Conservation (phyloP, 768 basidiomycete species). For the Pisolithus microcarpus region DNA sequence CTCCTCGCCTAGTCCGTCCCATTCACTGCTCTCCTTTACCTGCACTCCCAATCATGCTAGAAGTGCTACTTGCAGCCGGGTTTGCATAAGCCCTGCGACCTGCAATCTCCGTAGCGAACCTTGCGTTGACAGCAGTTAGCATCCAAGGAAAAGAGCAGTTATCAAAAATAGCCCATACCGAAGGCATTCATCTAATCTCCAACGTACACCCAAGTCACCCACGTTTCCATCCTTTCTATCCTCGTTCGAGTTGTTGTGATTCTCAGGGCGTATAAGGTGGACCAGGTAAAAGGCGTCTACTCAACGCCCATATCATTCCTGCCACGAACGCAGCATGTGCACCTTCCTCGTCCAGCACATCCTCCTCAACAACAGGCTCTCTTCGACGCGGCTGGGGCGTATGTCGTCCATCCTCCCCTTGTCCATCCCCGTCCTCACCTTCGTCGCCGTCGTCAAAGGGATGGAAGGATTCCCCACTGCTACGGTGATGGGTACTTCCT, state of each 20-base stretch:
- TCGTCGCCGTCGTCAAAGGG: constrained; percentile 24
- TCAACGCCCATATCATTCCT: constrained; percentile 81
- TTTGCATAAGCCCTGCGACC: constrained; percentile 52
- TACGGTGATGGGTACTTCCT: constrained; percentile 1
- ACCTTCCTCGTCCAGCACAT: constrained; percentile 62
- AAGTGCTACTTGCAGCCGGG: not conserved
- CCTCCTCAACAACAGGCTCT: constrained; percentile 26
- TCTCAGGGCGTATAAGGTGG: constrained; percentile 61
- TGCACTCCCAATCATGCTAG: constrained; percentile 11
- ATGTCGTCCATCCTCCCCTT: constrained; percentile 12
- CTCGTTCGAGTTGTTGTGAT: constrained; percentile 3
- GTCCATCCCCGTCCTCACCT: constrained; percentile 7
- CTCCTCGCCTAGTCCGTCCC: constrained; percentile 49
- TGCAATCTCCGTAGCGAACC: constrained; percentile 80
- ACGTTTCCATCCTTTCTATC: constrained; percentile 31
- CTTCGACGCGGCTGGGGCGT: constrained; percentile 16
- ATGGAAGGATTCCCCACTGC: constrained; percentile 26
- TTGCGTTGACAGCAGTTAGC: constrained; percentile 18
- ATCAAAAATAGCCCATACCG: constrained; percentile 35
- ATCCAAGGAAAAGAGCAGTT: not conserved
- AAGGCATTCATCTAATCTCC: constrained; percentile 79
- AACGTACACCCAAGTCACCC: constrained; percentile 39
- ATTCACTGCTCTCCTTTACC: constrained; percentile 32
- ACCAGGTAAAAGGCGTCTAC: constrained; percentile 63
- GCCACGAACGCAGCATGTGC: constrained; percentile 81